Percentiles rank a stretch among this genome's conserved stretches.
Evolutionary conservation across 2,329 filamentous ascomycete genomes (phyloP).

Genomic region (Colletotrichum tabaci): DNA sequence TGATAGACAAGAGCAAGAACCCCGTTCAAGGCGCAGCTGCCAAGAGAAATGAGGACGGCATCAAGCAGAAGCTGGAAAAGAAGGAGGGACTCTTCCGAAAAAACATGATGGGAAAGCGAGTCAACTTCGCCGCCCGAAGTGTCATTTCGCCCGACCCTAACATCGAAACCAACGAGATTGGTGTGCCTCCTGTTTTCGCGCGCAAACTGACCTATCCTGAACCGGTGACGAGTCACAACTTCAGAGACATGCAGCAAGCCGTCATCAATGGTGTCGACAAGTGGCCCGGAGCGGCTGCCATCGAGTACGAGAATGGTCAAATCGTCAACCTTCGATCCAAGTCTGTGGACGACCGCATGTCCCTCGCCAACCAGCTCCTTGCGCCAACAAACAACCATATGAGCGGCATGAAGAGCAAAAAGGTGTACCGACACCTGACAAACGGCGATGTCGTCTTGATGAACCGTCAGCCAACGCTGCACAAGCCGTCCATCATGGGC

Average conservation of each 20-base stretch:
- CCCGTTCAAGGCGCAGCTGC: slow-evolving; percentile 84
- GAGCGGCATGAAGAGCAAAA: slow-evolving; percentile 88
- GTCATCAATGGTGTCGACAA: slow-evolving; percentile 95
- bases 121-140: slow-evolving; percentile 97
- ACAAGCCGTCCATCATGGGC: slow-evolving; percentile 99
- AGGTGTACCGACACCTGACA: slow-evolving; percentile 94
- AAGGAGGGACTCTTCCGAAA: slow-evolving; percentile 98
- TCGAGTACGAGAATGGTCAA: slow-evolving; percentile 96
- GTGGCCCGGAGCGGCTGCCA: slow-evolving; percentile 94
- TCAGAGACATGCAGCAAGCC: slow-evolving; percentile 93
- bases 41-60: slow-evolving; percentile 88
- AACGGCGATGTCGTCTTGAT: slow-evolving; percentile 98
- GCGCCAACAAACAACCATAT: slow-evolving; percentile 83
- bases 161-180: slow-evolving; percentile 99
- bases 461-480: slow-evolving; percentile 97
- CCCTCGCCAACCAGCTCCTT: slow-evolving; percentile 92
- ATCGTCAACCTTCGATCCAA: slow-evolving; percentile 91
- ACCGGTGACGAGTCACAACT: slow-evolving; percentile 97
- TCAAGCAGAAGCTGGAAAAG: slow-evolving; percentile 98
- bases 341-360: slow-evolving; percentile 87
- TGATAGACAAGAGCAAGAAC: slow-evolving; percentile 92
- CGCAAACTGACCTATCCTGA: slow-evolving; percentile 97
- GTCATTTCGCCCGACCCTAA: slow-evolving; percentile 99
- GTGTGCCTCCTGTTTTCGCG: slow-evolving; percentile 97
- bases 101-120: slow-evolving; percentile 99